A percentile compares a stretch with the other conserved stretches of the same genome.
Conservation (phyloP, 305 asterid species). For the Fraxinus angustifolia region DNA sequence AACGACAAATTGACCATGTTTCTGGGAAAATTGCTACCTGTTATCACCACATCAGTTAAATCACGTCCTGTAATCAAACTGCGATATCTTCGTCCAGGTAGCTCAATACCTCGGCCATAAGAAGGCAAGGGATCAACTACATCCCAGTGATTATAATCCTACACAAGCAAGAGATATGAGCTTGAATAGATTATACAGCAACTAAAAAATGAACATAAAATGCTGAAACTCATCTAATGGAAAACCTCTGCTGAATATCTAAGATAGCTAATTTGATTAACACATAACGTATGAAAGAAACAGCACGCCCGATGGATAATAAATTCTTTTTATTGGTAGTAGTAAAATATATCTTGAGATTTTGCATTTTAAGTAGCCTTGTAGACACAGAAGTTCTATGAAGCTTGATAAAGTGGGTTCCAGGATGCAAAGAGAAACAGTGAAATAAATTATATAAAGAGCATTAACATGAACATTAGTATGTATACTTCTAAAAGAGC, state of each 20-base stretch:
- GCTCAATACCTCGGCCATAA: constrained; percentile 84
- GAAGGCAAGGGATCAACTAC: constrained; percentile 83
- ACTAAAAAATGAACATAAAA: not conserved
- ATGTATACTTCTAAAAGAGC: not conserved
- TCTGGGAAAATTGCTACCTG: constrained; percentile 43
- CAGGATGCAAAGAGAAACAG: not conserved
- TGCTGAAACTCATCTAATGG: not conserved
- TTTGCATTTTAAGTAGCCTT: not conserved
- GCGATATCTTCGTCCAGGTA: constrained; percentile 75
- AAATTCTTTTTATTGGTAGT: not conserved
- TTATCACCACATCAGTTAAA: constrained; percentile 84
- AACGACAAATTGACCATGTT: not conserved
- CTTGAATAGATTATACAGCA: not conserved
- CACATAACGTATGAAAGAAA: not conserved
- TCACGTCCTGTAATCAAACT: constrained; percentile 75
- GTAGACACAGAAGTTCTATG: not conserved
- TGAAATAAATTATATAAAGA: not conserved
- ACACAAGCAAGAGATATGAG: constrained; percentile 17
- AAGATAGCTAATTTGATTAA: not conserved
- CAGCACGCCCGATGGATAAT: not conserved
- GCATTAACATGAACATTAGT: not conserved
- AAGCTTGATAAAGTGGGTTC: not conserved
- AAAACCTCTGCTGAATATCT: not conserved
- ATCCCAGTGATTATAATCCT: constrained; percentile 82
- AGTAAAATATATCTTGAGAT: not conserved